These are phyloP conservation scores for Leccinum subrobustum DNA, from an alignment of 1,284 basidiomycete species.

Conservation along the genomic window DNA sequence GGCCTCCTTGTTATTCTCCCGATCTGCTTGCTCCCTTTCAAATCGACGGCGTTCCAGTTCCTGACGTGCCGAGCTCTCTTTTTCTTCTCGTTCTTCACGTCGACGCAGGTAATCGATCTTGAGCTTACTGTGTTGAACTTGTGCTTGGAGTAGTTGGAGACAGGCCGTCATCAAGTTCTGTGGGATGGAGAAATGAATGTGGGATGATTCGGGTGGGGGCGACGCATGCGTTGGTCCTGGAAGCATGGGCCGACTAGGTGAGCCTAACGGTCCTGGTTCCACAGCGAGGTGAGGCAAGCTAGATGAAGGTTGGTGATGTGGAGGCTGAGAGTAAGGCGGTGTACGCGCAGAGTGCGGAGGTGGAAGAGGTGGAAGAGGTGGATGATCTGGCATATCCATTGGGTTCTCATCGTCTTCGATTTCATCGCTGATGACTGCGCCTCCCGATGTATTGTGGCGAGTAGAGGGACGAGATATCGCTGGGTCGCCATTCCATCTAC, in stretches of 20 bases:
- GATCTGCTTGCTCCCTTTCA: slow-evolving; percentile 51
- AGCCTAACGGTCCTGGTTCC: slow-evolving; percentile 23
- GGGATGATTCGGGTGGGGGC: slow-evolving; percentile 34
- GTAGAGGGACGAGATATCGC: slow-evolving; percentile 47
- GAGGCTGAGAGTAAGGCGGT: slow-evolving; percentile 25
- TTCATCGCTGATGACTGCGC: slow-evolving; percentile 38
- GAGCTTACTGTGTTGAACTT: slow-evolving; percentile 56
- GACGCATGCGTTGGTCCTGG: slow-evolving; percentile 26
- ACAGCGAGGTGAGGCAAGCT: slow-evolving; percentile 16
- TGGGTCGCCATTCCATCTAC: slow-evolving; percentile 63
- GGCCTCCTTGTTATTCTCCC: slow-evolving; percentile 51
- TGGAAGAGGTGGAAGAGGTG: slow-evolving; percentile 5
- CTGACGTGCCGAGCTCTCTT: slow-evolving; percentile 46
- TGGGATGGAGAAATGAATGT: slow-evolving; percentile 52
- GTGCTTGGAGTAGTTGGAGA: slow-evolving; percentile 54
- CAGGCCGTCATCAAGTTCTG: slow-evolving; percentile 57
- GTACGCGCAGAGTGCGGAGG: slow-evolving; percentile 29
- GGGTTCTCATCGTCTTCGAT: slow-evolving; percentile 49
- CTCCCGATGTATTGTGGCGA: slow-evolving; percentile 35
- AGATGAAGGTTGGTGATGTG: slow-evolving; percentile 13
- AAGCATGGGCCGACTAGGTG: slow-evolving; percentile 21
- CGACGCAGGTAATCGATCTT: slow-evolving; percentile 64
- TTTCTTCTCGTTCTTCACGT: slow-evolving; percentile 61
- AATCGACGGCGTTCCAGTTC: slow-evolving; percentile 47
- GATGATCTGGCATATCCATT: slow-evolving; percentile 40